Percentiles rank a stretch among this genome's conserved stretches.
phyloP scores from a whole-genome alignment of 192 early-diverging fungal species.

The Pecoramyces ruminantium region DNA sequence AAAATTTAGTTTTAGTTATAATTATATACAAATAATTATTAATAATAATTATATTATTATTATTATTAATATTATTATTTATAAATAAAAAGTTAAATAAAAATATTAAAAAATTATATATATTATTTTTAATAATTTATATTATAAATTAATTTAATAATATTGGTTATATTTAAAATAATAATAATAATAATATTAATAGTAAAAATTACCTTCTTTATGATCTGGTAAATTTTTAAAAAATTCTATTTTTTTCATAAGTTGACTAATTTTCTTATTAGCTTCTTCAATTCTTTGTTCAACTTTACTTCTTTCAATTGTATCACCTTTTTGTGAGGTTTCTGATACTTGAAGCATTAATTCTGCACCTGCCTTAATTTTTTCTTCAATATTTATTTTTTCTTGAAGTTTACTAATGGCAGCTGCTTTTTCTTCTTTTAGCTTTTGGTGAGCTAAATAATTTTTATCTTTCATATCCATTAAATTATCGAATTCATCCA shows the following conservation, averaged over 20 bases:
- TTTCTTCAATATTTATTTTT: not conserved
- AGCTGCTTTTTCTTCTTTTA: not conserved
- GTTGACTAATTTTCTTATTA: not conserved
- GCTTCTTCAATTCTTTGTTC: not conserved
- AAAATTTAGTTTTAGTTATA: no score
- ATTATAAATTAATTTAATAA: no score
- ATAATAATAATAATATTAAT: no score
- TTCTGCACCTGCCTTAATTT: not conserved
- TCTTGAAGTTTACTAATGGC: not conserved
- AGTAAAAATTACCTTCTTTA: not conserved
- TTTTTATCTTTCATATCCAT: not conserved
- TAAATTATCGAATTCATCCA: not conserved
- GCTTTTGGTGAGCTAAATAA: not conserved
- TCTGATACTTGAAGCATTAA: not conserved
- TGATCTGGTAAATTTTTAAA: not conserved
- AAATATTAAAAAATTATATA: no score
- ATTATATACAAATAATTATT: no score
- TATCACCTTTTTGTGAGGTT: not conserved
- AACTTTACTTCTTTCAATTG: not conserved
- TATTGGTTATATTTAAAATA: no score
- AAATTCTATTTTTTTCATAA: not conserved
- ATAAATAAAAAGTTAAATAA: no score
- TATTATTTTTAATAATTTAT: no score
- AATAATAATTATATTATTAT: no score
- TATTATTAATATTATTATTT: no score